Base-by-base conservation (phyloP, 345 rosid genomes). In the Trapa incisa region DNA sequence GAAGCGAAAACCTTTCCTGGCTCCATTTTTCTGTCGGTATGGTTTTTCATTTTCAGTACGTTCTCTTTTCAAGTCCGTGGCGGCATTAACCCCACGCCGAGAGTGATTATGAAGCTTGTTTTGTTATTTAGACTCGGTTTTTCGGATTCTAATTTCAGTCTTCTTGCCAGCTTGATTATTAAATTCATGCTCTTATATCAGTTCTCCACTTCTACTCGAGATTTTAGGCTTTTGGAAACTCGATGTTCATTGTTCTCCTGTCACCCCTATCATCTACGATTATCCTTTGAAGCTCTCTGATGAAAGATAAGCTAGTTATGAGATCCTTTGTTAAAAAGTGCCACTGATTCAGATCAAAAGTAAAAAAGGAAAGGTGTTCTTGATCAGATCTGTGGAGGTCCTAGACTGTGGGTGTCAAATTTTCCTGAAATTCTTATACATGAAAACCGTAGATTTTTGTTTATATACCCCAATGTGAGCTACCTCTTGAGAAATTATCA, bases 1-100 rank as follows among this genome's bases (percentile, higher is more conserved):
- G 13, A 11, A 58, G 38, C 3, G 63, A 35, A 58, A 16, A 35
- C 38, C 0, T 35, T 10, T 45, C 12, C 48, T 45, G 12, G 33
- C 63, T 58, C 63, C 63, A 58, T 58, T 58, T 22, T 58, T 33
- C 63, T 58, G 63, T 58, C 63, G 63, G 63, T 58, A 38, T n/a
- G 63, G 63, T 58, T 45, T 58, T 35, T 38, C 63, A 58, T 29
- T 58, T 58, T 35, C 37, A 58, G 63, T 35, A 5, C 15, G 38
- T 58, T 58, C 38, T 38, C 63, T 32, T 45, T 58, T 58, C 37
- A 2, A 38, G 38, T 35, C 63, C 37, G 63, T 57, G 62, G 32
- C 62, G 62, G 62, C 62, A 57, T 32, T 57, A 5, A 15, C 63
- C 13, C 63, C 15, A 58, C 32, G 32, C 3, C 9, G 37, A 9